Evolutionary conservation across 768 basidiomycete genomes (phyloP).

Genomic region (Pleurotus platypus): DNA sequence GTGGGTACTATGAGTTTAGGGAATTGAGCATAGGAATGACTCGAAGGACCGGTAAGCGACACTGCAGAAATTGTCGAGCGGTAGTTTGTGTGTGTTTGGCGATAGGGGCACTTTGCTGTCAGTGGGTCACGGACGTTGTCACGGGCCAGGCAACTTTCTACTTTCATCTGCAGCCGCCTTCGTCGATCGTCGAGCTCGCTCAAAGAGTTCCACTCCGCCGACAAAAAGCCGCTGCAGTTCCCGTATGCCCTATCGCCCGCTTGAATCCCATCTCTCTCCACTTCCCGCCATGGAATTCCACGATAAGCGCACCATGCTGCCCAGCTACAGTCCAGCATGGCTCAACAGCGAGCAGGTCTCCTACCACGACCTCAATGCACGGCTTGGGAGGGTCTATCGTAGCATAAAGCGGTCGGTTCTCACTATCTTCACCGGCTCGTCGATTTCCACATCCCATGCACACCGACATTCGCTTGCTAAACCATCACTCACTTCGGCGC

Average conservation of each 20-base stretch:
- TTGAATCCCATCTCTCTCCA: background rate
- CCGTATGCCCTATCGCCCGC: background rate
- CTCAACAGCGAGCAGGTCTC: background rate
- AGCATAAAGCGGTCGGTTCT: conserved; percentile 2
- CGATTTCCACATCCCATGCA: background rate
- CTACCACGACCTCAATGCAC: conserved; percentile 2
- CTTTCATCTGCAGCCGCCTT: background rate
- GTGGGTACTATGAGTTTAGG: background rate
- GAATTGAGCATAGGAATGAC: conserved; percentile 4
- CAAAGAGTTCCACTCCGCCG: too few species aligned
- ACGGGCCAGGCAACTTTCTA: too few species aligned
- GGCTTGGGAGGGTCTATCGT: conserved; percentile 2
- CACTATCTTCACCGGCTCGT: background rate
- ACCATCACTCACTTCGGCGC: conserved; percentile 26
- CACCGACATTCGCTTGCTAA: conserved; percentile 11
- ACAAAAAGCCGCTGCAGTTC: too few species aligned
- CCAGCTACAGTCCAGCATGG: conserved; percentile 2
- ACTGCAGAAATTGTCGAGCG: too few species aligned
- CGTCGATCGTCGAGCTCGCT: background rate
- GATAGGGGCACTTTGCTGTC: too few species aligned
- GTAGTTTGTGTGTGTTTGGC: too few species aligned
- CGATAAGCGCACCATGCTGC: background rate
- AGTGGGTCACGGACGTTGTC: too few species aligned
- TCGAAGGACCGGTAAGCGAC: background rate
- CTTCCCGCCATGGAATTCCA: background rate